phyloP scores from a whole-genome alignment of 768 basidiomycete species.

The Boletus pseudo-olivaceus region DNA sequence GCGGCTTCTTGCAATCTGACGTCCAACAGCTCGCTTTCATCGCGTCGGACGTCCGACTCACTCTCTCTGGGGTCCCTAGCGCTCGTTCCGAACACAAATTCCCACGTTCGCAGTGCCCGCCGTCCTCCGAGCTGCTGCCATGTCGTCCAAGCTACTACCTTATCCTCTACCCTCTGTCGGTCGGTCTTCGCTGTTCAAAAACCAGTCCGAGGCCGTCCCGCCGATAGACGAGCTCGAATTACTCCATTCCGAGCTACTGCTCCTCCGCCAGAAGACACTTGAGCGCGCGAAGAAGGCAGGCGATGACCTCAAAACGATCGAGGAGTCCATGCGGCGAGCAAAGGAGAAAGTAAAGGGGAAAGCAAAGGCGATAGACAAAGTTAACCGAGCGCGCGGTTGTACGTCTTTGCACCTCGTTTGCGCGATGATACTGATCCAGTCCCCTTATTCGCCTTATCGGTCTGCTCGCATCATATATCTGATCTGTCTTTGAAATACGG shows the following conservation, averaged over 20 bases:
- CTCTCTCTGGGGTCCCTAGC: constrained; percentile 5
- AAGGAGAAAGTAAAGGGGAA: constrained; percentile 76
- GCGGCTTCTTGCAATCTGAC: constrained; percentile 17
- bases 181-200: constrained; percentile 61
- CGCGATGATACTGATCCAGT: constrained; percentile 9
- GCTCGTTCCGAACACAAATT: constrained; percentile 11
- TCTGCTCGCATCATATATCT: not conserved
- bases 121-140: constrained; percentile 33
- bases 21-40: constrained; percentile 9
- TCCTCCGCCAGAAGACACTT: constrained; percentile 49
- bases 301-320: constrained; percentile 69
- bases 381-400: constrained; percentile 76
- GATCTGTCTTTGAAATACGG: constrained; percentile 3
- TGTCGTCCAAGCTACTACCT: constrained; percentile 59
- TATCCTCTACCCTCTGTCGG: constrained; percentile 48
- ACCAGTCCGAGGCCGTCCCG: constrained; percentile 62
- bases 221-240: constrained; percentile 67
- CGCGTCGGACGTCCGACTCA: constrained; percentile 16
- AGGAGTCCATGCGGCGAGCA: constrained; percentile 72
- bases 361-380: constrained; percentile 63
- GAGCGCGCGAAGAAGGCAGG: constrained; percentile 72
- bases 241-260: constrained; percentile 58
- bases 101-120: constrained; percentile 5
- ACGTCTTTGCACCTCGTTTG: constrained; percentile 37
- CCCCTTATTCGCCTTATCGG: constrained; percentile 17